Evolutionary conservation across 1,284 basidiomycete genomes (phyloP).

Genomic region (Nidula niveotomentosa): DNA sequence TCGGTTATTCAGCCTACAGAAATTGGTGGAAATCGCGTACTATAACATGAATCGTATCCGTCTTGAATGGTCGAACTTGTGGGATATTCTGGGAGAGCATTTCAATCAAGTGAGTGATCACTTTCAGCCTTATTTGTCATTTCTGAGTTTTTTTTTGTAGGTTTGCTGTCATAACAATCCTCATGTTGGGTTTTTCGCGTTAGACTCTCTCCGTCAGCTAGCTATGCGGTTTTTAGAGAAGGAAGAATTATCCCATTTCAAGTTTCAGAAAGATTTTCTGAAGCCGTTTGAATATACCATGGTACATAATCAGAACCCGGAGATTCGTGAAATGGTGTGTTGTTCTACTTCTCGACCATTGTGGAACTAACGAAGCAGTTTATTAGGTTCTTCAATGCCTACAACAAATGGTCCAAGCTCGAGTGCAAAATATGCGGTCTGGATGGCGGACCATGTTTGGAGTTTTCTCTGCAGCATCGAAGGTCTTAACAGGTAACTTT

Average conservation of each 20-base stretch:
- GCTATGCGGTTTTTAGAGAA: conserved; percentile 99
- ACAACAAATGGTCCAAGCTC: conserved; percentile 98
- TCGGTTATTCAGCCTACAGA: conserved; percentile 96
- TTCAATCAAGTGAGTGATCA: conserved; percentile 86
- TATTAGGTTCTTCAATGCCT: conserved; percentile 91
- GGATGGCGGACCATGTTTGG: conserved; percentile 99
- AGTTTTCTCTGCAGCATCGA: conserved; percentile 95
- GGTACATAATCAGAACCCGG: conserved; percentile 93
- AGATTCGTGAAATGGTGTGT: conserved; percentile 93
- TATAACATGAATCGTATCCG: conserved; percentile 99
- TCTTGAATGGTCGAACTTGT: conserved; percentile 97
- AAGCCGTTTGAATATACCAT: conserved; percentile 99
- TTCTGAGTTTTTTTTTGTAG: conserved; percentile 24
- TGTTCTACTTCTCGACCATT: neutral
- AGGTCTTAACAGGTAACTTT: conserved; percentile 80
- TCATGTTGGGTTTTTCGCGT: conserved; percentile 94
- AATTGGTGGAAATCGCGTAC: conserved; percentile 99
- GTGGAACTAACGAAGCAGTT: conserved; percentile 1
- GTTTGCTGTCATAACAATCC: conserved; percentile 99
- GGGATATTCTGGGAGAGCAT: conserved; percentile 98
- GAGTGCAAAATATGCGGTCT: conserved; percentile 94
- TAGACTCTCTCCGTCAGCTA: conserved; percentile 97
- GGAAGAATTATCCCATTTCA: conserved; percentile 97
- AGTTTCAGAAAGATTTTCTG: conserved; percentile 99
- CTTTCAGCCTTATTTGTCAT: neutral